Evolutionary conservation across 106 monocot genomes (phyloP), one percentile per base, ranked within the genome.

Genomic region (Chionographis japonica): DNA sequence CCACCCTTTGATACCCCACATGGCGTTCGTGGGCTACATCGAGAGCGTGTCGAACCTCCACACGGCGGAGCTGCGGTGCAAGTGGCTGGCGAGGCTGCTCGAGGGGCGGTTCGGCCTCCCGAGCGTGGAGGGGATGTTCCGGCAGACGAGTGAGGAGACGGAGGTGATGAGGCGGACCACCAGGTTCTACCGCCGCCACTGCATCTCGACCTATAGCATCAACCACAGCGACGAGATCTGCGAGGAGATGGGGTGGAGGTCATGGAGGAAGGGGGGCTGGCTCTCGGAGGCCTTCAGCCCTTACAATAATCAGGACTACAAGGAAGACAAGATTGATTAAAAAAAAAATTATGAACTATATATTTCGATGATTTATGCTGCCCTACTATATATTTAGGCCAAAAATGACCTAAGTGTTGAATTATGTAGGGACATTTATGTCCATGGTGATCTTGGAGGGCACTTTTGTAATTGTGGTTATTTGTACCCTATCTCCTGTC

Each of bases 11-110:
- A 91, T 91, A 9, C 91, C 94, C 4, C 77, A 84, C 72, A 88
- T 91, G 88, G 91, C 94, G 3, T 88, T 91, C 54, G 80, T 91
- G 17, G 90, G 91, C 15, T 95, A 86, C 81, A 81, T 91, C 6
- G 94, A 95, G 80, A 95, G 94, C 56, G 88, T 91, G 12, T 90
- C 94, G 20, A 91, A 94, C 75, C 85, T 94, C 8, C 94, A 88
- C 83, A 85, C 94, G 37, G 78, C 94, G 39, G 94, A 94, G 69
- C 72, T 94, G 38, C 72, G 85, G 50, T 88, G 81, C 85, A 80
- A 65, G 69, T 94, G 94, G 94, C 77, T 94, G 56, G 77, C 80
- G 19, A 62, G 85, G 35, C 79, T 94, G 38, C 85, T 94, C 3
- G 76, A 69, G 3, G 88, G 72, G 15, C 55, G 50, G 11, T 90